Evolutionary conservation across 176 grass and related monocot species (phyloP), one percentile per base, ranked within the genome.

Genomic region (Areca catechu): DNA sequence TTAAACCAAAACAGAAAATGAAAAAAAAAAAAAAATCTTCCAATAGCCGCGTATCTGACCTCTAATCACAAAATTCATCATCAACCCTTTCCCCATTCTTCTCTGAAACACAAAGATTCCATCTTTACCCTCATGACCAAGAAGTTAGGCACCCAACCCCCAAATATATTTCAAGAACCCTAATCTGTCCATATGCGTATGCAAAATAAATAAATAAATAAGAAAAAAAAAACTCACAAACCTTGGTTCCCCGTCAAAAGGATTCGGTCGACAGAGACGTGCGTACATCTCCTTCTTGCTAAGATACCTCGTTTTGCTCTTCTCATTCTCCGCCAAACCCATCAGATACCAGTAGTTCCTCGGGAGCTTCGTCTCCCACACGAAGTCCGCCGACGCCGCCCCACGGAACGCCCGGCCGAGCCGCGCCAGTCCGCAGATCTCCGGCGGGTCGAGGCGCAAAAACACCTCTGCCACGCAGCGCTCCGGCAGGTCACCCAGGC

Each of bases 301-400:
- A 73, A 90, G 51, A 19, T 7, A 15, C 51, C 30, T 17, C 37
- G 62, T 61, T 50, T 29, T 21, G 4, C 22, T 34, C 24, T 65
- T n/a, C 21, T 28, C n/a, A 21, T 22, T 24, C 34, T 43, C 6
- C 3, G 1, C 56, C 51, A 83, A 69, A 0, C 63, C 71, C 57
- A 90, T 27, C 49, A 89, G 79, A 66, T 68, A 66, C 20, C 19
- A 37, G 56, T 95, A 84, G 68, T 84, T 90, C 20, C 50, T 61
- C 3, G 91, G 91, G 16, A 90, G 80, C 75, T 95, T 95, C 21
- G 76, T 51, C 64, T 90, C 86, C 91, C 91, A 95, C 19, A 90
- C 73, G 24, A 77, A 83, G 64, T 95, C 86, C 0, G 86, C 77
- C 4, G 60, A 79, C 15, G 77, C 79, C 0, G 90, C 90, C 4